phyloP scores from a whole-genome alignment of 306 rosid genomes.

The Casuarina glauca region DNA sequence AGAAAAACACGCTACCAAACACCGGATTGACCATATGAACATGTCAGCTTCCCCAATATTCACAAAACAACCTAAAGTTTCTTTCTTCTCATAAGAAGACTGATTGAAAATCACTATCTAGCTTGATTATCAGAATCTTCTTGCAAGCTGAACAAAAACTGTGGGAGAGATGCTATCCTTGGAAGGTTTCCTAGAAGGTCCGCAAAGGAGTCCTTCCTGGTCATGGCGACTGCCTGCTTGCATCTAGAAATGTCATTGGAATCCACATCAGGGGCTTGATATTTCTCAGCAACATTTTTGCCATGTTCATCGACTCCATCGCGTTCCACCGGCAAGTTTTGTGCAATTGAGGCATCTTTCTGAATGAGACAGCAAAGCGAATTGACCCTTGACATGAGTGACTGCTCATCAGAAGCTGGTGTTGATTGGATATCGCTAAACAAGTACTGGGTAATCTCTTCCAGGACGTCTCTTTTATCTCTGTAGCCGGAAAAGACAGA shows the following conservation, averaged over 20 bases:
- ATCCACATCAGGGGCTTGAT: conserved; percentile 17
- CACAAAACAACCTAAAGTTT: conserved; percentile 5
- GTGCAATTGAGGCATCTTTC: conserved; percentile 51
- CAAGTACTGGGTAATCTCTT: conserved; percentile 64
- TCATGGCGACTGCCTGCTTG: conserved; percentile 48
- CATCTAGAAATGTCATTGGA: conserved; percentile 33
- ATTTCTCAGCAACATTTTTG: conserved; percentile 23
- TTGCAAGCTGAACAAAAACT: conserved; percentile 50
- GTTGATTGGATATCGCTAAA: conserved; percentile 50
- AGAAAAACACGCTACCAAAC: not conserved
- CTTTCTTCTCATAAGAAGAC: conserved; percentile 20
- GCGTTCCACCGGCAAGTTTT: conserved; percentile 28
- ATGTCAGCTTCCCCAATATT: conserved; percentile 18
- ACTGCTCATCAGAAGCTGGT: conserved; percentile 53
- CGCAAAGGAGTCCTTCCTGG: conserved; percentile 68
- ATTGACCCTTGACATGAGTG: conserved; percentile 69
- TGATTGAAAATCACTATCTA: conserved; percentile 28
- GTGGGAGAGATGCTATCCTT: conserved; percentile 76
- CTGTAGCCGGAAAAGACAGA: conserved; percentile 32
- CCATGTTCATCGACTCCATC: not conserved
- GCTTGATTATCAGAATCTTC: conserved; percentile 49
- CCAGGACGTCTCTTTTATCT: conserved; percentile 44
- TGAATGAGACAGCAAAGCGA: conserved; percentile 71
- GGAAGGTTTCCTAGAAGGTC: conserved; percentile 73
- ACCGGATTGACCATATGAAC: not conserved